A percentile compares a stretch with the other conserved stretches of the same genome.
These are phyloP conservation scores for Amanita fuliginea DNA, from an alignment of 768 basidiomycete genomes.

Conservation along the genomic window DNA sequence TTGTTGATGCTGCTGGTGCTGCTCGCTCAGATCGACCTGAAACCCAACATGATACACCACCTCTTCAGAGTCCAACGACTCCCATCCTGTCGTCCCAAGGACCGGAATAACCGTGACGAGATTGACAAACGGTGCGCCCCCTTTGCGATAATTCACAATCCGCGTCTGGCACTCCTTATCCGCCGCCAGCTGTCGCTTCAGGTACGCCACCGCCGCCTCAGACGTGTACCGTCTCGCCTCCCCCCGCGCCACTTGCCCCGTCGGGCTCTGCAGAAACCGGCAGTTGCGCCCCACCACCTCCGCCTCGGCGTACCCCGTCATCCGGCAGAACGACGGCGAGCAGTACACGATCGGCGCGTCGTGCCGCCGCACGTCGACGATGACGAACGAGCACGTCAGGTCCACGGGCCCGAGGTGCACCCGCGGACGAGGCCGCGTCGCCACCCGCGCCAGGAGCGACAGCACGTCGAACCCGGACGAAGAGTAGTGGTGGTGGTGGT, in stretches of 20 bases:
- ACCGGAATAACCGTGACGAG: slow-evolving; percentile 88
- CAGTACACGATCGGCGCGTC: slow-evolving; percentile 90
- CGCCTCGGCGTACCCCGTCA: slow-evolving; percentile 63
- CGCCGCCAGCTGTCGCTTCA: slow-evolving; percentile 54
- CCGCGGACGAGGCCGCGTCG: slow-evolving; percentile 58
- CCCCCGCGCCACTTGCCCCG: slow-evolving; percentile 25
- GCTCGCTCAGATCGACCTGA: slow-evolving; percentile 73
- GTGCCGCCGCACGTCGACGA: slow-evolving; percentile 71
- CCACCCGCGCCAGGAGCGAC: slow-evolving; percentile 70
- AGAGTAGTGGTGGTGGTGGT: slow-evolving; percentile 65
- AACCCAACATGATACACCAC: slow-evolving; percentile 88
- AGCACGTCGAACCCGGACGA: slow-evolving; percentile 87
- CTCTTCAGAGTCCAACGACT: slow-evolving; percentile 59
- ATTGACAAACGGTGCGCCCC: slow-evolving; percentile 81
- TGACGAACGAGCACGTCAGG: slow-evolving; percentile 83
- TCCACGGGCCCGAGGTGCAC: slow-evolving; percentile 87
- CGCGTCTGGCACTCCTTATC: slow-evolving; percentile 85
- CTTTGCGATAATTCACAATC: slow-evolving; percentile 82
- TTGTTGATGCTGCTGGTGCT: no score
- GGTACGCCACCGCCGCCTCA: slow-evolving; percentile 46
- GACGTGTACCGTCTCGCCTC: slow-evolving; percentile 45
- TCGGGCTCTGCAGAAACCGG: slow-evolving; percentile 81
- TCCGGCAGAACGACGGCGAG: slow-evolving; percentile 67
- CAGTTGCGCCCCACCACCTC: slow-evolving; percentile 90
- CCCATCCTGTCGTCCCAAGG: slow-evolving; percentile 52